A percentile compares a stretch with the other conserved stretches of the same genome.
These are phyloP conservation scores for Pleurotus ostreatus DNA, from an alignment of 768 basidiomycete species.

Conservation along the genomic window DNA sequence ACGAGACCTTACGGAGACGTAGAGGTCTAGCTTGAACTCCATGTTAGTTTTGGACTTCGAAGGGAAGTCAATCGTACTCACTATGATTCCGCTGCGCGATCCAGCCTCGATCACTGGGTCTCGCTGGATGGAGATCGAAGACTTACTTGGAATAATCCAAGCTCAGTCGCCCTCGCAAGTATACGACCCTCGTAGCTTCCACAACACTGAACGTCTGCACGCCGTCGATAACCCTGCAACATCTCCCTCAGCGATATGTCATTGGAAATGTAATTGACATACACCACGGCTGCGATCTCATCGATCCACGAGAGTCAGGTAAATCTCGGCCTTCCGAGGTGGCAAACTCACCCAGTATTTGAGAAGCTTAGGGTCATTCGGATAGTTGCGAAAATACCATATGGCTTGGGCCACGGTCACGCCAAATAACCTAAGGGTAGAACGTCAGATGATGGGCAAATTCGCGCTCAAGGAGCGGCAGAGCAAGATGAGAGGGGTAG, in stretches of 20 bases:
- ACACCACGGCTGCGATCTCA: background rate
- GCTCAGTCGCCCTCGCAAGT: background rate
- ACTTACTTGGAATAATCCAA: slow-evolving; percentile 1
- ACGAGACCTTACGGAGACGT: background rate
- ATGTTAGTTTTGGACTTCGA: too few relatives aligned
- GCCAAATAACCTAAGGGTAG: background rate
- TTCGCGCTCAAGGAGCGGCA: too few relatives aligned
- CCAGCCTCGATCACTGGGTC: too few relatives aligned
- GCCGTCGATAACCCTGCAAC: background rate
- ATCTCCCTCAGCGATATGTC: too few relatives aligned
- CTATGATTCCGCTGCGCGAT: background rate
- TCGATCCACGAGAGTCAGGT: background rate
- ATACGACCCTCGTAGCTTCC: background rate
- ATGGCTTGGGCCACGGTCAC: background rate
- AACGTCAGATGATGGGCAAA: too few relatives aligned
- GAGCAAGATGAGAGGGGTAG: too few relatives aligned
- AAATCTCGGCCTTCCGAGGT: background rate
- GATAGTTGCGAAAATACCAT: background rate
- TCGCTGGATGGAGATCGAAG: background rate
- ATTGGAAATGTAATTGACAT: background rate
- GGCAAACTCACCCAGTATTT: background rate
- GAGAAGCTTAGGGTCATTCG: background rate
- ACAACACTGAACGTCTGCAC: slow-evolving; percentile 1
- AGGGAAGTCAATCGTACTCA: too few relatives aligned
- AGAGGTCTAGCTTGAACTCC: background rate